Conservation (phyloP, 169 alveolate species). For the Plasmodium knowlesi region DNA sequence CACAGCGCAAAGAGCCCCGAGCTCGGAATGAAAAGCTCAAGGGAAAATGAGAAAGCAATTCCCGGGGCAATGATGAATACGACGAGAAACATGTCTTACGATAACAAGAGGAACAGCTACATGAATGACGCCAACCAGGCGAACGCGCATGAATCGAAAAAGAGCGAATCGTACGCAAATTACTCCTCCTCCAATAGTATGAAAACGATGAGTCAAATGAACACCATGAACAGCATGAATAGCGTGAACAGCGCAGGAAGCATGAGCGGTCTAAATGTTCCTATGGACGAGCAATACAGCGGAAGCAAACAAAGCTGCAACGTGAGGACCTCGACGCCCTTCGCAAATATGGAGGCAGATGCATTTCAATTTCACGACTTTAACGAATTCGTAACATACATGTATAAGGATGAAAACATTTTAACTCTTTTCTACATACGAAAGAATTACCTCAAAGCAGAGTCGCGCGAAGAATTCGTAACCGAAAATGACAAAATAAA, state of each 20-base stretch:
- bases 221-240: background rate
- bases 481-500: constrained; percentile 64
- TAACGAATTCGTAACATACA: constrained; percentile 51
- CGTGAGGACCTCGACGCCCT: background rate
- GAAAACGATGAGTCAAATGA: constrained; percentile 16
- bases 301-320: constrained; percentile 15
- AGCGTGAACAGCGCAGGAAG: background rate
- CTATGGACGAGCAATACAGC: constrained; percentile 10
- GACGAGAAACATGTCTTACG: constrained; percentile 36
- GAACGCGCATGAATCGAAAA: background rate
- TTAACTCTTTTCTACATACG: constrained; percentile 67
- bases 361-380: constrained; percentile 56
- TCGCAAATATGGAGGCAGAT: constrained; percentile 44
- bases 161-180: constrained; percentile 14
- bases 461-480: constrained; percentile 64
- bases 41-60: constrained; percentile 39
- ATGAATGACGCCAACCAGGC: constrained; percentile 1
- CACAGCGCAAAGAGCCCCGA: background rate
- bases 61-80: constrained; percentile 6
- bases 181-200: constrained; percentile 1
- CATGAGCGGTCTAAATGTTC: background rate
- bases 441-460: constrained; percentile 70
- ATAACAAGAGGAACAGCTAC: constrained; percentile 25
- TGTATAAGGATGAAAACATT: constrained; percentile 74
- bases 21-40: background rate